Conservation (phyloP, 148 eudicot species). For the Camellia sinensis region DNA sequence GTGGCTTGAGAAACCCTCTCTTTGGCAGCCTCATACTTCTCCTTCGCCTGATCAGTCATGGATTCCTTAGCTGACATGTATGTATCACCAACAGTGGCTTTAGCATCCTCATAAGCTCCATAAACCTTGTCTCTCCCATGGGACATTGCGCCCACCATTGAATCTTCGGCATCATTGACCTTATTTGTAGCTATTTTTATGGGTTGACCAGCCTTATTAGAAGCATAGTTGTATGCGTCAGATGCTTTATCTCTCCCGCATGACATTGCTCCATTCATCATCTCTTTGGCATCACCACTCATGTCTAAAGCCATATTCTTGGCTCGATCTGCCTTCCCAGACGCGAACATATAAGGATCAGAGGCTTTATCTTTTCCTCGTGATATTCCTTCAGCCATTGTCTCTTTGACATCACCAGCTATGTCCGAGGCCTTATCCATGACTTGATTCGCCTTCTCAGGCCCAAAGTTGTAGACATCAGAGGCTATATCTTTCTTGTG, state of each 20-base stretch:
- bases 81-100: slow-evolving; percentile 20
- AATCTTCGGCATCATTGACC: slow-evolving; percentile 4
- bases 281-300: slow-evolving; percentile 9
- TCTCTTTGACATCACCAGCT: slow-evolving; percentile 17
- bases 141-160: background rate
- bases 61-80: slow-evolving; percentile 27
- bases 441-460: slow-evolving; percentile 14
- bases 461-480: background rate
- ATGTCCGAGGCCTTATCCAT: background rate
- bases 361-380: slow-evolving; percentile 18
- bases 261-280: background rate
- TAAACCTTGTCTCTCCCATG: slow-evolving; percentile 18
- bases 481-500: background rate
- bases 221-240: slow-evolving; percentile 12
- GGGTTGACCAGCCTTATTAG: slow-evolving; percentile 1
- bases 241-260: slow-evolving; percentile 13
- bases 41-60: slow-evolving; percentile 31
- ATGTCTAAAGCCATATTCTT: slow-evolving; percentile 9
- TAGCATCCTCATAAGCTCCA: slow-evolving; percentile 22
- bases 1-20: slow-evolving; percentile 52
- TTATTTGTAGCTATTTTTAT: slow-evolving; percentile 1
- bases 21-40: slow-evolving; percentile 47
- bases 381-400: slow-evolving; percentile 2
- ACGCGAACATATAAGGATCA: background rate
- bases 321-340: slow-evolving; percentile 10